Evolutionary conservation across 164 flowering plant genomes (phyloP), one percentile per base, ranked within the genome.

Genomic region (Brasenia schreberi): DNA sequence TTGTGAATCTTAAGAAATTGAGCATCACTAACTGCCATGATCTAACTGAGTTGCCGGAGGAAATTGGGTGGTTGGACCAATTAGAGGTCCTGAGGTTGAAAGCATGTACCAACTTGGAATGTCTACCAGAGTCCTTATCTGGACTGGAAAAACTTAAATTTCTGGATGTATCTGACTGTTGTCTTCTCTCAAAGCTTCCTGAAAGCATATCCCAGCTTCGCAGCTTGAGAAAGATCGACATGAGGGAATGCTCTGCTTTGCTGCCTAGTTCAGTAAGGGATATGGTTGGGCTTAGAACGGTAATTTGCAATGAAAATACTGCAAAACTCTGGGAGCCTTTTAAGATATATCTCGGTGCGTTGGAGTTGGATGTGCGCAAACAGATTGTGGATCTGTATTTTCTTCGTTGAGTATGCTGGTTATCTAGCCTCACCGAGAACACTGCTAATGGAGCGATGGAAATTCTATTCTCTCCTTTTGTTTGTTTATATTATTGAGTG

Each of bases 11-110:
- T 16, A 64, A 74, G 69, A 75, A 69, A 59, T 62, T 90, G 39
- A 84, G 90, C 68, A 68, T 90, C 72, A 85, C 92, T 64, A 84
- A 87, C 70, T 90, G 95, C 77, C 93, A 83, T 67, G 77, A 75
- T 60, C 80, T 90, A 2, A 53, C 7, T 3, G 76, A 81, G 43
- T 78, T 90, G n/a, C 92, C 95, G 0, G 11, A 64, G 0, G 77
- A 84, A 49, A 7, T 90, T 18, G 88, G 89, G 2, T 67, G 62
- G 5, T 75, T 87, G 62, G 73, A 64, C 23, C 73, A 65, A 53
- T 72, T 88, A 6, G 70, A 78, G 27, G 80, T 84, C 45, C 69
- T 90, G 7, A 78, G 92, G 65, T 39, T 88, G 1, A 82, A 79
- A 56, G 87, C 88, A 11, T 88, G 92, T 71, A 89, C 89, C 0